Evolutionary conservation across 169 alveolate species (phyloP).

Genomic region (Plasmodium vivax): DNA sequence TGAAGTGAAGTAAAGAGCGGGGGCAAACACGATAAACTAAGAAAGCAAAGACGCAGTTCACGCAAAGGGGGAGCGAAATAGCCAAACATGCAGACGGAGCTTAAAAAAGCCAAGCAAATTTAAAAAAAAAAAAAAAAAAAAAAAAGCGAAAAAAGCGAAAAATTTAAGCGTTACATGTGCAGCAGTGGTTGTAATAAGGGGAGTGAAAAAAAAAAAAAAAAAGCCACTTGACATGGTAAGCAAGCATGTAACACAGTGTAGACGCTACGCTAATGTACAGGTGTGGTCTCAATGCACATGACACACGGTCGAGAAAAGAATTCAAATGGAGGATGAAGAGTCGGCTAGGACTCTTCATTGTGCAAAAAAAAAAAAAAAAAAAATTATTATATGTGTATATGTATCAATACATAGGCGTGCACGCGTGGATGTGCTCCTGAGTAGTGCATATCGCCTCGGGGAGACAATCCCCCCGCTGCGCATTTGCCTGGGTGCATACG

Average conservation of each 20-base stretch:
- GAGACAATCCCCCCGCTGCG: not conserved
- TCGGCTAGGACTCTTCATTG: constrained; percentile 9
- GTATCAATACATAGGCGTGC: not conserved
- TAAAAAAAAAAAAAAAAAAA: constrained; percentile 13
- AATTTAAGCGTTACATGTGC: not conserved
- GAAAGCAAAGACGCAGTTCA: not conserved
- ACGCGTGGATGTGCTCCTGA: not conserved
- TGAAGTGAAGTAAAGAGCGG: too few species aligned
- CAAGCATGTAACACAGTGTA: not conserved
- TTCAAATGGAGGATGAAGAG: not conserved
- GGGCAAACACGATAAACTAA: not conserved
- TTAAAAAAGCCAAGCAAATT: not conserved
- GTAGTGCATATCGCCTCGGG: not conserved
- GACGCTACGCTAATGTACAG: not conserved
- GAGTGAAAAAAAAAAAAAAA: constrained; percentile 2
- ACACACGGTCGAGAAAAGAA: not conserved
- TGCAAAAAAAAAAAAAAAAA: constrained; percentile 24
- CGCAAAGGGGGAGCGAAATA: not conserved
- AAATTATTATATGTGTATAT: constrained; percentile 17
- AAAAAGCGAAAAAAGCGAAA: not conserved
- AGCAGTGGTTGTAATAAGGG: not conserved
- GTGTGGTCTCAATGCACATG: not conserved
- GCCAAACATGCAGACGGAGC: not conserved
- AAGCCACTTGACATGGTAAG: not conserved
- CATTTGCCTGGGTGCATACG: not conserved